phyloP scores from a whole-genome alignment of 108 stramenopile species.

The Mediolabrus comicus region DNA sequence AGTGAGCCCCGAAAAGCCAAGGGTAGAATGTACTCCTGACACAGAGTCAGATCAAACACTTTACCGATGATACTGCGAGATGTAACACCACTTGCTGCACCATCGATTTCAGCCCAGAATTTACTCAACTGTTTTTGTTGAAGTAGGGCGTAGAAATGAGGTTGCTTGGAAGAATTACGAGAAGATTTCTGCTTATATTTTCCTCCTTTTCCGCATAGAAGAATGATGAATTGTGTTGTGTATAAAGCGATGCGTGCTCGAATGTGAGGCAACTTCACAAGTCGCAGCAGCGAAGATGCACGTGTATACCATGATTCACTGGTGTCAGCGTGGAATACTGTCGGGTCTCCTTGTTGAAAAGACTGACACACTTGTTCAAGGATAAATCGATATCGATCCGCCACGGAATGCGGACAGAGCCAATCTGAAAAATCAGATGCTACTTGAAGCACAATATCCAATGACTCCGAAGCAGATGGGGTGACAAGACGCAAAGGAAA shows the following conservation, averaged over 20 bases:
- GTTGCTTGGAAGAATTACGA: neutral
- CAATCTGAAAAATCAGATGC: conserved; percentile 39
- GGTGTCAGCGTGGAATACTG: neutral
- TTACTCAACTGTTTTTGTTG: conserved; percentile 26
- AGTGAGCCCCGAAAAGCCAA: conserved; percentile 29
- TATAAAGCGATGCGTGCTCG: conserved; percentile 27
- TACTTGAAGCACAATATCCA: conserved; percentile 26
- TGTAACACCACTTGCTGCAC: neutral
- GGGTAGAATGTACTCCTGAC: conserved; percentile 19
- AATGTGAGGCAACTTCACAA: conserved; percentile 11
- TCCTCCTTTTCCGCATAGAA: conserved; percentile 13
- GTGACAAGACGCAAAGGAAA: conserved; percentile 27
- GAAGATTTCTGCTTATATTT: neutral
- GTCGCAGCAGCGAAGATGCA: conserved; percentile 15
- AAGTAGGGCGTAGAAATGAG: conserved; percentile 27
- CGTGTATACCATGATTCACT: conserved; percentile 21
- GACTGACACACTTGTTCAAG: conserved; percentile 17
- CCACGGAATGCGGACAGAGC: conserved; percentile 22
- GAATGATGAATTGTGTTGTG: conserved; percentile 36
- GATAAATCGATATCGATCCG: conserved; percentile 19
- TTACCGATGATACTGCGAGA: conserved; percentile 13
- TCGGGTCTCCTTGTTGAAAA: neutral
- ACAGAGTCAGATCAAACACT: conserved; percentile 31
- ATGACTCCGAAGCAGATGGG: conserved; percentile 32
- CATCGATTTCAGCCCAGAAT: conserved; percentile 39